Percentiles rank a stretch among this genome's conserved stretches.
These are phyloP conservation scores for Tetracentron sinense DNA, from an alignment of 164 flowering plant species.

Conservation along the genomic window DNA sequence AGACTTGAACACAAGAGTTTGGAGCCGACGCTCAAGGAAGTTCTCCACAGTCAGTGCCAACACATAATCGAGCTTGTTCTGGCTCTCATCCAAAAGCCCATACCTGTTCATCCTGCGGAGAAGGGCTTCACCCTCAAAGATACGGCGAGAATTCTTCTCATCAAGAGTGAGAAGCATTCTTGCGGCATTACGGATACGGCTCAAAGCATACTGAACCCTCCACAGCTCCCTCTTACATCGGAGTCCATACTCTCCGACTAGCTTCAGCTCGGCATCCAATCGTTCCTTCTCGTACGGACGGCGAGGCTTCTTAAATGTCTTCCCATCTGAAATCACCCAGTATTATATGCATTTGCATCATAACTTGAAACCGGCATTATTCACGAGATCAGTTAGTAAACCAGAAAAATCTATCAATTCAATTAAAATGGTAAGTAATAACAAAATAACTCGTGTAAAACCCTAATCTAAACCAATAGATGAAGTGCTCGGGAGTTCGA, in stretches of 20 bases:
- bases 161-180: slow-evolving; percentile 47
- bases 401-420: too few species aligned
- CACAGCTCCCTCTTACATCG: slow-evolving; percentile 59
- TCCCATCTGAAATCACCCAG: slow-evolving; percentile 37
- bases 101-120: slow-evolving; percentile 59
- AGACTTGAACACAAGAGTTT: slow-evolving; percentile 58
- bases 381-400: too few species aligned
- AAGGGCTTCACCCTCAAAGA: slow-evolving; percentile 63
- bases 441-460: too few species aligned
- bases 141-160: slow-evolving; percentile 51
- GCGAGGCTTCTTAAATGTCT: slow-evolving; percentile 64
- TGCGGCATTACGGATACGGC: slow-evolving; percentile 54
- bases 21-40: slow-evolving; percentile 62
- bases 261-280: slow-evolving; percentile 61
- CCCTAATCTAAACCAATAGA: too few species aligned
- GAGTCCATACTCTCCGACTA: slow-evolving; percentile 60
- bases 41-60: slow-evolving; percentile 63
- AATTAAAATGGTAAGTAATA: too few species aligned
- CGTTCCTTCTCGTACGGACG: slow-evolving; percentile 71
- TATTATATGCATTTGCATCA: not conserved
- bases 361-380: too few species aligned
- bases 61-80: slow-evolving; percentile 72
- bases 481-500: too few species aligned
- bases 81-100: slow-evolving; percentile 56
- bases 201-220: slow-evolving; percentile 61